Evolutionary conservation across 2,329 filamentous ascomycete genomes (phyloP).

Genomic region (Sarocladiaceae sp.): DNA sequence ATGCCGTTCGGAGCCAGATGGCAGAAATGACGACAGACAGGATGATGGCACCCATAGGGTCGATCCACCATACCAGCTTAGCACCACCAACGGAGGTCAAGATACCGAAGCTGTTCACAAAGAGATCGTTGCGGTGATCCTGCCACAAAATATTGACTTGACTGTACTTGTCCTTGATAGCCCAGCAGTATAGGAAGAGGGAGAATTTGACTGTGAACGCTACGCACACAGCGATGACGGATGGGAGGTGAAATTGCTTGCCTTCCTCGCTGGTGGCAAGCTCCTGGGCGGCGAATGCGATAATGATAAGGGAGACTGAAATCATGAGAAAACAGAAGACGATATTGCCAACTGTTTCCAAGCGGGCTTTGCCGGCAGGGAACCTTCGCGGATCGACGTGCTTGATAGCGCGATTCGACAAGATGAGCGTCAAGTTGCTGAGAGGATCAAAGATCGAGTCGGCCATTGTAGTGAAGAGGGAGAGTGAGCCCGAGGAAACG

Average conservation of each 20-base stretch:
- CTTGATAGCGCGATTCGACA: constrained; percentile 83
- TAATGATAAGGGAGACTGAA: constrained; percentile 84
- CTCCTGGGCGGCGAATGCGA: constrained; percentile 78
- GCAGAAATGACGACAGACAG: constrained; percentile 72
- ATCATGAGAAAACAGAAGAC: constrained; percentile 97
- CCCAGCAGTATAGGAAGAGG: constrained; percentile 90
- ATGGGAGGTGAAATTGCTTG: constrained; percentile 72
- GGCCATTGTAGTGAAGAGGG: constrained; percentile 95
- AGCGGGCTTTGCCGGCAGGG: constrained; percentile 86
- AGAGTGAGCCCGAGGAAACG: constrained; percentile 81
- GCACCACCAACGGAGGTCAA: constrained; percentile 86
- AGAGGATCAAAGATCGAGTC: constrained; percentile 92
- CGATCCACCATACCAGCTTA: constrained; percentile 91
- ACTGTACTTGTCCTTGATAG: constrained; percentile 83
- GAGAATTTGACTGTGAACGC: constrained; percentile 81
- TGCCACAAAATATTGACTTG: constrained; percentile 93
- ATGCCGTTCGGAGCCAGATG: constrained; percentile 83
- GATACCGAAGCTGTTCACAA: constrained; percentile 93
- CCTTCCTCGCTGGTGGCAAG: constrained; percentile 52
- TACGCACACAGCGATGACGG: constrained; percentile 77
- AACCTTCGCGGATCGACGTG: constrained; percentile 82
- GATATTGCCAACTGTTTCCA: constrained; percentile 95
- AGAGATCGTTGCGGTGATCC: constrained; percentile 94
- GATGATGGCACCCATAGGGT: constrained; percentile 85
- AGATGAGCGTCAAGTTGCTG: constrained; percentile 81